Percentiles rank a stretch among this genome's conserved stretches.
These are phyloP conservation scores for Nicotiana tomentosiformis DNA, from an alignment of 257 asterid species.

Conservation along the genomic window DNA sequence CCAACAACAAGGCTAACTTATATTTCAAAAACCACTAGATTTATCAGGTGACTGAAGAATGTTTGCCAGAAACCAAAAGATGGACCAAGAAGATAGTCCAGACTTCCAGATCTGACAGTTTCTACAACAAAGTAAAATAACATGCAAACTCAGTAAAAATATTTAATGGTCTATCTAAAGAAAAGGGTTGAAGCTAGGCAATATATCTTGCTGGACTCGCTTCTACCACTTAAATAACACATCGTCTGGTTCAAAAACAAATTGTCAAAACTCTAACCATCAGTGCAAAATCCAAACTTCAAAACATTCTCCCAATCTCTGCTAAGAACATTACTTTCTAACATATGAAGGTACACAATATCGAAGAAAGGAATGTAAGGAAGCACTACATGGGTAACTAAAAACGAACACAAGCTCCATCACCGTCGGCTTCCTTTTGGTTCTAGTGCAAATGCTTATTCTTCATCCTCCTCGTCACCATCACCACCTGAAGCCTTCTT, in stretches of 20 bases:
- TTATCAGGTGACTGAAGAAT: not conserved
- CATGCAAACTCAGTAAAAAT: not conserved
- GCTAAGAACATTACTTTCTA: not conserved
- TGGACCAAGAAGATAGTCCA: no score
- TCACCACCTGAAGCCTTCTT: slow-evolving; percentile 54
- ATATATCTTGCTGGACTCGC: not conserved
- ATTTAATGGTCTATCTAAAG: not conserved
- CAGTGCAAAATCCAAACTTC: not conserved
- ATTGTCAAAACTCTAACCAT: not conserved
- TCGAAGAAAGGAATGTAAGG: not conserved
- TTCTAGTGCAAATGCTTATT: not conserved
- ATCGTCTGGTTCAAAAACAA: not conserved
- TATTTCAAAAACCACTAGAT: no score
- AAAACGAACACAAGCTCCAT: not conserved
- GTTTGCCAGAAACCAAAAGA: not conserved
- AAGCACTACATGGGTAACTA: not conserved
- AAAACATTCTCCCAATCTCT: not conserved
- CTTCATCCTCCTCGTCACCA: slow-evolving; percentile 48
- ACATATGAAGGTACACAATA: not conserved
- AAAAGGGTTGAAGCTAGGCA: not conserved
- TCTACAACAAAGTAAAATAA: no score
- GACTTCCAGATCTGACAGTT: not conserved
- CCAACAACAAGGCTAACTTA: no score
- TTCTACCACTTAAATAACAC: not conserved
- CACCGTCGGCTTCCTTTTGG: not conserved